Conservation (phyloP, 176 grass and related monocot genomes). For the Olyra latifolia region DNA sequence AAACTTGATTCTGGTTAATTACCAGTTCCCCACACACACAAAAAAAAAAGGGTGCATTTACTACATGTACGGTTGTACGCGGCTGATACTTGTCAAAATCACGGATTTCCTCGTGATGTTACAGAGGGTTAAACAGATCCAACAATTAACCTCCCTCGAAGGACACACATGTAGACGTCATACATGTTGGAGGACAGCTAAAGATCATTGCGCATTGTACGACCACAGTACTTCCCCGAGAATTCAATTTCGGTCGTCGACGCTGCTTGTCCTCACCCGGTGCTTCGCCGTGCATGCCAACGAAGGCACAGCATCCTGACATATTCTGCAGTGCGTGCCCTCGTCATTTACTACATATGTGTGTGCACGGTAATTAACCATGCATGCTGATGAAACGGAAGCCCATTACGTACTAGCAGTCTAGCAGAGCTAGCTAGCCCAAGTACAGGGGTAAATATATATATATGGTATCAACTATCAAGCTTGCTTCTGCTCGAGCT, state of each 20-base stretch:
- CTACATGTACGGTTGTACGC: neutral
- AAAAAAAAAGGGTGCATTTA: neutral
- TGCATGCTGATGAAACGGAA: neutral
- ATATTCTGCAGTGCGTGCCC: conserved; percentile 6
- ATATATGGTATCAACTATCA: neutral
- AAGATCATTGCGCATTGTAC: neutral
- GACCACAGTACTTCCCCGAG: neutral
- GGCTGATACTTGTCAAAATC: neutral
- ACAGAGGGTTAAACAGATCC: neutral
- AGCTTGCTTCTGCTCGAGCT: neutral
- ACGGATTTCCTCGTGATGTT: neutral
- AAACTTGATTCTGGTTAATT: neutral
- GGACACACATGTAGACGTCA: neutral
- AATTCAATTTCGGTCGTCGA: conserved; percentile 24
- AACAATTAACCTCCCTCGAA: neutral
- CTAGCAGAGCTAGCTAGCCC: too few species aligned
- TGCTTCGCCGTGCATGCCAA: neutral
- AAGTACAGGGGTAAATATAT: neutral
- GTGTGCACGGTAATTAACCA: neutral
- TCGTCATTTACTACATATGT: neutral
- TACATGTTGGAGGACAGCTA: conserved; percentile 1
- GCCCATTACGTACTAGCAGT: neutral
- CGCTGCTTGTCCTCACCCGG: neutral
- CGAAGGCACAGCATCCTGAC: neutral
- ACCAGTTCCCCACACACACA: neutral